Percentiles rank a stretch among this genome's conserved stretches.
phyloP scores from a whole-genome alignment of 805 yeast genomes.

The Ogataea neopini region DNA sequence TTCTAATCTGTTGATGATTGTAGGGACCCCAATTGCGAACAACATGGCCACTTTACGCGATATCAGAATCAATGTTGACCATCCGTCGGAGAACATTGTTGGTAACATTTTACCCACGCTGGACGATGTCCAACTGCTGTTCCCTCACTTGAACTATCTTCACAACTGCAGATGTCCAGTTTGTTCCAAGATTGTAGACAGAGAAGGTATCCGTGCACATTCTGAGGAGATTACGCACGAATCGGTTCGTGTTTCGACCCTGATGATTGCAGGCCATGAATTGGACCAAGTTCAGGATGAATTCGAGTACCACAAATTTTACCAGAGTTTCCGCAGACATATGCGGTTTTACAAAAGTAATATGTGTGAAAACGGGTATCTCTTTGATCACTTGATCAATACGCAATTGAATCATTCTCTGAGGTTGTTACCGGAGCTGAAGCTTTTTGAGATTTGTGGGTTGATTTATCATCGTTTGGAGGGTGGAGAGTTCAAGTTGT shows the following conservation, averaged over 20 bases:
- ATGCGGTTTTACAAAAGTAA: slow-evolving; percentile 21
- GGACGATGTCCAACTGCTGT: slow-evolving; percentile 31
- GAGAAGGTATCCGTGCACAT: slow-evolving; percentile 7
- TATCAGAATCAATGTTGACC: slow-evolving; percentile 28
- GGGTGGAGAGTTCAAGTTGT: slow-evolving; percentile 18
- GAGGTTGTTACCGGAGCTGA: slow-evolving; percentile 20
- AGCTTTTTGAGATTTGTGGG: slow-evolving; percentile 35
- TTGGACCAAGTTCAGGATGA: slow-evolving; percentile 26
- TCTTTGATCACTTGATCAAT: slow-evolving; percentile 33
- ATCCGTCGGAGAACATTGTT: slow-evolving; percentile 34
- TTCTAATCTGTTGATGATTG: slow-evolving; percentile 35
- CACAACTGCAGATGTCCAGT: slow-evolving; percentile 27
- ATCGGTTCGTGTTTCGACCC: slow-evolving; percentile 33
- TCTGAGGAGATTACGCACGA: slow-evolving; percentile 18
- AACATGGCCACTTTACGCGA: slow-evolving; percentile 27
- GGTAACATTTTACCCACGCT: slow-evolving; percentile 31
- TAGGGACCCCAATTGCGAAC: slow-evolving; percentile 33
- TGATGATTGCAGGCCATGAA: slow-evolving; percentile 35
- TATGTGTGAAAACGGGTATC: slow-evolving; percentile 22
- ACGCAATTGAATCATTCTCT: slow-evolving; percentile 29
- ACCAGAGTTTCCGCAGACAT: slow-evolving; percentile 14
- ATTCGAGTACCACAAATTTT: slow-evolving; percentile 13
- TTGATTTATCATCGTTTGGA: slow-evolving; percentile 26
- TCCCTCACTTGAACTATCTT: slow-evolving; percentile 32
- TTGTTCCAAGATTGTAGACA: slow-evolving; percentile 21